Evolutionary conservation across 2,329 filamentous ascomycete species (phyloP).

Genomic region (Calonectria pauciramosa): DNA sequence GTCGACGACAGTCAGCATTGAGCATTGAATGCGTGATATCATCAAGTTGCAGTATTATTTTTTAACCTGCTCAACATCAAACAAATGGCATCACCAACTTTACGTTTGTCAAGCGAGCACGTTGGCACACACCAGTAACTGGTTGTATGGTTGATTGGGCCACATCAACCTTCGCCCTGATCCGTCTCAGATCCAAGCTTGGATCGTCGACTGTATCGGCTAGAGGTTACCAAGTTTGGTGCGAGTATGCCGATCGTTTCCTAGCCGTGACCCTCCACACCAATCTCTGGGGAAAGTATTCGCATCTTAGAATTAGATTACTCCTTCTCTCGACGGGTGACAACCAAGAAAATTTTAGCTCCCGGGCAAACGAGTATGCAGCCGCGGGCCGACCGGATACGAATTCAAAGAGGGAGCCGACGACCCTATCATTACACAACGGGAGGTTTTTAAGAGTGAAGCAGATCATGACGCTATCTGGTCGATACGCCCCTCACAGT

Average conservation of each 20-base stretch:
- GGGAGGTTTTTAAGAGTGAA: constrained; percentile 19
- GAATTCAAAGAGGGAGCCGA: constrained; percentile 6
- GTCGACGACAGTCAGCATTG: not conserved
- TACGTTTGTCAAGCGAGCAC: not conserved
- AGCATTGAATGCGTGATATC: not conserved
- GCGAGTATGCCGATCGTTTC: not conserved
- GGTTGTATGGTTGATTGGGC: not conserved
- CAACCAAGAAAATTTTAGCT: not conserved
- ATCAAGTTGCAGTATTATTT: not conserved
- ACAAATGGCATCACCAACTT: not conserved
- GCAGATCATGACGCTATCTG: constrained; percentile 21
- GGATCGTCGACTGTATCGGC: constrained; percentile 5
- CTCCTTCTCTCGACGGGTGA: not conserved
- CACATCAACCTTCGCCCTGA: not conserved
- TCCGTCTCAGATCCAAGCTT: constrained; percentile 8
- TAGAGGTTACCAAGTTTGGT: not conserved
- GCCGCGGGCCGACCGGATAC: not conserved
- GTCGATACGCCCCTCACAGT: constrained; percentile 33
- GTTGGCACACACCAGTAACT: not conserved
- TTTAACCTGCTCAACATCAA: not conserved
- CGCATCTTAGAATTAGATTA: not conserved
- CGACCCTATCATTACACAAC: constrained; percentile 21
- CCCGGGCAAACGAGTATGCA: not conserved
- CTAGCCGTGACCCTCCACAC: not conserved
- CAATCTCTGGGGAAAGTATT: not conserved